A percentile compares a stretch with the other conserved stretches of the same genome.
phyloP scores from a whole-genome alignment of 495 filamentous ascomycete species.

The Penicillium longicatenatum region DNA sequence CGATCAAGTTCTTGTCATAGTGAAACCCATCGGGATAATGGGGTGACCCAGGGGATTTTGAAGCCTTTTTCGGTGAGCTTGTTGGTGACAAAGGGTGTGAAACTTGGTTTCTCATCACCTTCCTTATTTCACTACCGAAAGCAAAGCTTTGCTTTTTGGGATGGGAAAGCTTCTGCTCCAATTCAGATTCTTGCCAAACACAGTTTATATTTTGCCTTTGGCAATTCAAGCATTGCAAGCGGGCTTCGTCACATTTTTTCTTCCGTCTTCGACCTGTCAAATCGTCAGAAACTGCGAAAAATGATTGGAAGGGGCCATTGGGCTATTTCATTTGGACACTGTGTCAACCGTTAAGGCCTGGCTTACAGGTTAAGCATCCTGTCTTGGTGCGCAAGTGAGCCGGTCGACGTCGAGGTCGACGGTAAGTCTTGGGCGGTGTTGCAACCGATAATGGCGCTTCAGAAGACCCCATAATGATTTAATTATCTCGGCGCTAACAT shows the following conservation, averaged over 20 bases:
- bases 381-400: conserved; percentile 27
- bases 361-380: conserved; percentile 27
- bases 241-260: conserved; percentile 30
- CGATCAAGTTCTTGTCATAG: no score
- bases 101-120: background rate
- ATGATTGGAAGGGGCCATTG: background rate
- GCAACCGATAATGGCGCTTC: background rate
- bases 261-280: conserved; percentile 23
- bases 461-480: background rate
- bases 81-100: background rate
- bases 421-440: conserved; percentile 7
- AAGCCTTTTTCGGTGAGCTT: background rate
- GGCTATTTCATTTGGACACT: background rate
- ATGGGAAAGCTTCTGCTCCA: background rate
- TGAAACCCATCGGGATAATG: background rate
- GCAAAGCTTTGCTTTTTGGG: background rate
- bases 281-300: background rate
- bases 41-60: background rate
- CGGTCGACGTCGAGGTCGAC: conserved; percentile 23
- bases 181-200: conserved; percentile 10
- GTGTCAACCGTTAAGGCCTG: background rate
- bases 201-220: conserved; percentile 12
- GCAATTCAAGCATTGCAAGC: conserved; percentile 20
- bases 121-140: background rate
- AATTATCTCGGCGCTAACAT: background rate